A percentile compares a stretch with the other conserved stretches of the same genome.
Evolutionary conservation across 305 asterid species (phyloP).

Genomic region (Solanum hybrid): DNA sequence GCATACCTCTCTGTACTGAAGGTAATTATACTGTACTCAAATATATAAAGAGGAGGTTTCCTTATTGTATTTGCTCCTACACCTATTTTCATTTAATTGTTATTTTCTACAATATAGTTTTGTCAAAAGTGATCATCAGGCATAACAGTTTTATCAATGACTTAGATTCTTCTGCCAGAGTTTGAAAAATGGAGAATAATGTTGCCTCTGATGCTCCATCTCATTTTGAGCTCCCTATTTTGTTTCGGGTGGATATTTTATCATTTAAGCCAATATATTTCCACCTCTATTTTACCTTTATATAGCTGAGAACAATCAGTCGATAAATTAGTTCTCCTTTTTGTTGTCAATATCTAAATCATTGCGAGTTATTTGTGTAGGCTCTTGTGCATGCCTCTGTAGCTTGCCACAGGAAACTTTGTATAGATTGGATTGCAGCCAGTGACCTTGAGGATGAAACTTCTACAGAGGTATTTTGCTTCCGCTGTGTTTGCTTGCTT

Average conservation of each 20-base stretch:
- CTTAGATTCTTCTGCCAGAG: background rate
- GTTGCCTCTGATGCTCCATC: background rate
- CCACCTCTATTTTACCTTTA: background rate
- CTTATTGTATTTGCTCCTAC: background rate
- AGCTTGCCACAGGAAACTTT: constrained; percentile 61
- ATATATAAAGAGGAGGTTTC: background rate
- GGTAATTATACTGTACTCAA: constrained; percentile 28
- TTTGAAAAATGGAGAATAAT: background rate
- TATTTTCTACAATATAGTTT: background rate
- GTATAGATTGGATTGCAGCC: constrained; percentile 82
- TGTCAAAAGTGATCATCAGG: background rate
- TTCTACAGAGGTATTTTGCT: constrained; percentile 43
- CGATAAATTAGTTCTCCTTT: background rate
- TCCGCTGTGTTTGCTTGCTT: background rate
- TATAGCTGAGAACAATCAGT: background rate
- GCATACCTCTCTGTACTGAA: constrained; percentile 84
- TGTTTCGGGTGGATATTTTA: background rate
- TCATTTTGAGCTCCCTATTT: background rate
- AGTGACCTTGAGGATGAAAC: constrained; percentile 81
- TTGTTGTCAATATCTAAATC: background rate
- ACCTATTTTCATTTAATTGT: background rate
- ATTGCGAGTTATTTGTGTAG: constrained; percentile 37
- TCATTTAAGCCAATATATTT: background rate
- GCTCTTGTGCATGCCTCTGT: constrained; percentile 96
- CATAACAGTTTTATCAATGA: background rate